Base-by-base conservation (phyloP, 805 yeast genomes). In the Diddensiella caesifluorescens region DNA sequence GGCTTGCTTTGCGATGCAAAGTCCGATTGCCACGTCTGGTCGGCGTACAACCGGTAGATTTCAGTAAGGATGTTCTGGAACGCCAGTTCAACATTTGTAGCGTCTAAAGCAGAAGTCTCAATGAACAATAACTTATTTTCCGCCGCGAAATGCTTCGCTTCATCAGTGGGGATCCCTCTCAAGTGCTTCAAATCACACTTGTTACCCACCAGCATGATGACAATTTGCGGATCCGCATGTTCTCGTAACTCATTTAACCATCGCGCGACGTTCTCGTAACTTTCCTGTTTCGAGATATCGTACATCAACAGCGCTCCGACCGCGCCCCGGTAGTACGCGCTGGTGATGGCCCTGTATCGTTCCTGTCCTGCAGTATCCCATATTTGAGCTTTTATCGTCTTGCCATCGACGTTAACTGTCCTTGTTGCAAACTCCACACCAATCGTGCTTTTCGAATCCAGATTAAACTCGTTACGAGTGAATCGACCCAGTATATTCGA, bases 311-410 rank as follows among this genome's bases (percentile, higher is more conserved):
- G 73, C 3, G 97, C 97, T 46, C 98, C 98, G 41, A 89, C 95
- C 1, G 98, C 97, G 31, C 97, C 98, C 61, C 98, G 77, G 64
- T 90, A 90, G 68, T 90, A 90, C 4, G 97, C 97, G 44, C 92
- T 80, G 23, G 98, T 92, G 63, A 90, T 90, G 34, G 98, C 97
- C 56, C 98, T 79, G 71, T 92, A 90, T 64, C 98, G 79, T 66
- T 90, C 98, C 70, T 90, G 98, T 48, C 98, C 98, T 2, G 98
- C 98, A 27, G 98, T 90, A 65, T 90, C 98, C 98, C 98, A 90
- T 61, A 90, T 90, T 71, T 90, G 98, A 57, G 95, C 79, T 68
- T 90, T 90, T 64, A 90, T 89, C 47, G 94, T 87, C 70, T 90
- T 92, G 53, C 95, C 96, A 60, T 92, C 97, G 46, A 92, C 75